Conservation (phyloP, 2,329 filamentous ascomycete genomes). For the Dactylellina cionopaga region DNA sequence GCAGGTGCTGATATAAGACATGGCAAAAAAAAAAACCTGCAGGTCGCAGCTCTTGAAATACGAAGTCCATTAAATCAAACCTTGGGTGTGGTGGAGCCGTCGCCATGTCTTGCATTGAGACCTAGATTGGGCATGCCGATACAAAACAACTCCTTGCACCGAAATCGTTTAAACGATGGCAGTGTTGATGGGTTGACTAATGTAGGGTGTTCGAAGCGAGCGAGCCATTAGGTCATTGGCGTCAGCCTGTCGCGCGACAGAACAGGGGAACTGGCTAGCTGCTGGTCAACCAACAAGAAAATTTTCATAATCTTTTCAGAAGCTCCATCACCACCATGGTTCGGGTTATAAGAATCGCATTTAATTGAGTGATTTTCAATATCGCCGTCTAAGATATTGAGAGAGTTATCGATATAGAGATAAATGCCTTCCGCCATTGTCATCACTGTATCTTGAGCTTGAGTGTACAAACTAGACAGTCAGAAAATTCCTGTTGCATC, state of each 20-base stretch:
- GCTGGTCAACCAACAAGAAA: too few species aligned
- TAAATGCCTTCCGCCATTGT: not conserved
- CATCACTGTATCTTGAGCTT: too few species aligned
- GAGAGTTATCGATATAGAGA: not conserved
- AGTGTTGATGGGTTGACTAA: conserved; percentile 29
- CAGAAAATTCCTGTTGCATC: too few species aligned
- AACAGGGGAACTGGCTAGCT: not conserved
- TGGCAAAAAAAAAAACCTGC: conserved; percentile 19
- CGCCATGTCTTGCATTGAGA: conserved; percentile 39
- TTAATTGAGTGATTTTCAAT: conserved; percentile 11
- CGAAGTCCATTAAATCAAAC: not conserved
- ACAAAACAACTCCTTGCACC: conserved; percentile 15
- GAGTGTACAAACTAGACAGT: too few species aligned
- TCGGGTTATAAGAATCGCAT: not conserved
- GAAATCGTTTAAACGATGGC: conserved; percentile 24
- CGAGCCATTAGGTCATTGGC: conserved; percentile 38
- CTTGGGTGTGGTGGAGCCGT: conserved; percentile 12
- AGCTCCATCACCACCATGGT: not conserved
- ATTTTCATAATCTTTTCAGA: too few species aligned
- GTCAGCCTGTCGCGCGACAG: conserved; percentile 34
- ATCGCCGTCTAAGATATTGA: not conserved
- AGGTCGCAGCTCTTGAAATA: conserved; percentile 38
- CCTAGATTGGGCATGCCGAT: not conserved
- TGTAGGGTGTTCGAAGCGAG: conserved; percentile 48
- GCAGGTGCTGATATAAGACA: conserved; percentile 34